Evolutionary conservation across 495 filamentous ascomycete species (phyloP), one percentile per base, ranked within the genome.

Genomic region (Amniculicola lignicola): DNA sequence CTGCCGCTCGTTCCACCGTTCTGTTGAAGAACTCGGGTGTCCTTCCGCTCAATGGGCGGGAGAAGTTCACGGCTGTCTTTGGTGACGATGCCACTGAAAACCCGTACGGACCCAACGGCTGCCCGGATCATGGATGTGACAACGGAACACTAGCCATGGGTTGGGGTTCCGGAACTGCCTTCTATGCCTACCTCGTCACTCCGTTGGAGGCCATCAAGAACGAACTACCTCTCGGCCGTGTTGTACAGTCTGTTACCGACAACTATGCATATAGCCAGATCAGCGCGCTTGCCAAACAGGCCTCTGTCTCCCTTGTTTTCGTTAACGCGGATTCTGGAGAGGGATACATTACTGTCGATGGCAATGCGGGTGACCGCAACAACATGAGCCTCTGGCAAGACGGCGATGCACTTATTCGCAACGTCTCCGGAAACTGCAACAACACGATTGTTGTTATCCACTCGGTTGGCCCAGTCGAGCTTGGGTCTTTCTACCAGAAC

Each of bases 361-460:
- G 83, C 22, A 96, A 97, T 63, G 73, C 78, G 53, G 93, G 93
- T 54, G 93, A 98, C 70, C 82, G 93, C 48, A 93, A 90, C 62
- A 96, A 98, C 72, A 75, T 98, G 38, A 96, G 90, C 3, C 76
- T 95, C 0, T 96, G 93, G 92, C 72, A 79, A 56, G 81, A 84
- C 51, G 90, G 87, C 12, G 91, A 96, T 39, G 75, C 76, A 0
- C 75, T 97, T 31, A 83, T 98, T 69, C 77, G 82, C 63, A 84
- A 83, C 41, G 89, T 95, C 21, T 80, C 89, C 3, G 76, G 80
- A 16, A 66, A 80, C 56, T 93, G 88, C 75, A 84, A 87, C 72
- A 95, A 96, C 78, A 96, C 91, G 16, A 83, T 98, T 48, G 88
- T 98, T 12, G 81, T 97, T 47, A 86, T 98, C 57, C 92, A 97